Conservation (phyloP, 352 stramenopile genomes). For the Phytophthora pisi region DNA sequence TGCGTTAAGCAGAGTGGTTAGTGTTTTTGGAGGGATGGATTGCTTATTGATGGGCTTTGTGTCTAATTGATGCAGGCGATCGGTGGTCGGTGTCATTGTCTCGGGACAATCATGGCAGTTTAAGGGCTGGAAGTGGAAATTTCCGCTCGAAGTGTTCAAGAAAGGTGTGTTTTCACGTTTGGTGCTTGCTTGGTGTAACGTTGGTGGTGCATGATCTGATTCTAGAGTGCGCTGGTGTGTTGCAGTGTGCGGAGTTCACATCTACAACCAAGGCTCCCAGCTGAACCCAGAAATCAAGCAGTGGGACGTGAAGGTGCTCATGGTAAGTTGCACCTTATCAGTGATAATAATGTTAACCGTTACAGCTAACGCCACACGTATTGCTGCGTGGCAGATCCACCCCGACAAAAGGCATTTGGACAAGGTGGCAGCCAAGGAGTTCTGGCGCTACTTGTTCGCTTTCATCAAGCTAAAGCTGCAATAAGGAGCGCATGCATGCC, state of each 20-base stretch:
- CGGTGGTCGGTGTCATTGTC: slow-evolving; percentile 89
- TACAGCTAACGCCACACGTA: not conserved
- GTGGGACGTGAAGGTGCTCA: slow-evolving; percentile 90
- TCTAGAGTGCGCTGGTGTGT: not conserved
- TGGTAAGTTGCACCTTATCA: slow-evolving; percentile 45
- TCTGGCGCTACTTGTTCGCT: slow-evolving; percentile 91
- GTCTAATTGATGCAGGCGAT: slow-evolving; percentile 54
- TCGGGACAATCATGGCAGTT: slow-evolving; percentile 93
- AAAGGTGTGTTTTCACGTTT: slow-evolving; percentile 55
- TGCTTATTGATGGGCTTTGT: not conserved
- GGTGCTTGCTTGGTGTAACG: not conserved
- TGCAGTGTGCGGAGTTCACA: slow-evolving; percentile 81
- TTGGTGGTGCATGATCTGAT: not conserved
- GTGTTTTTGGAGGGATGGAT: not conserved
- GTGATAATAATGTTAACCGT: not conserved
- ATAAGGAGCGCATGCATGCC: slow-evolving; percentile 35
- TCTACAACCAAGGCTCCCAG: slow-evolving; percentile 85
- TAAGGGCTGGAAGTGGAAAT: slow-evolving; percentile 94
- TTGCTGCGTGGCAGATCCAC: slow-evolving; percentile 62
- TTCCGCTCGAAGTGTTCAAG: slow-evolving; percentile 92
- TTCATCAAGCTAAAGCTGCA: slow-evolving; percentile 86
- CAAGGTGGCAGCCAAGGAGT: slow-evolving; percentile 89
- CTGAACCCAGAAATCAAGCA: slow-evolving; percentile 87
- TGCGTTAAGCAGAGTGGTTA: slow-evolving; percentile 27
- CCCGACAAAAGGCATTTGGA: slow-evolving; percentile 92